Percentiles rank a stretch among this genome's conserved stretches.
Evolutionary conservation across 1,139 yeast genomes (phyloP).

Genomic region (Diutina pseudorugosa): DNA sequence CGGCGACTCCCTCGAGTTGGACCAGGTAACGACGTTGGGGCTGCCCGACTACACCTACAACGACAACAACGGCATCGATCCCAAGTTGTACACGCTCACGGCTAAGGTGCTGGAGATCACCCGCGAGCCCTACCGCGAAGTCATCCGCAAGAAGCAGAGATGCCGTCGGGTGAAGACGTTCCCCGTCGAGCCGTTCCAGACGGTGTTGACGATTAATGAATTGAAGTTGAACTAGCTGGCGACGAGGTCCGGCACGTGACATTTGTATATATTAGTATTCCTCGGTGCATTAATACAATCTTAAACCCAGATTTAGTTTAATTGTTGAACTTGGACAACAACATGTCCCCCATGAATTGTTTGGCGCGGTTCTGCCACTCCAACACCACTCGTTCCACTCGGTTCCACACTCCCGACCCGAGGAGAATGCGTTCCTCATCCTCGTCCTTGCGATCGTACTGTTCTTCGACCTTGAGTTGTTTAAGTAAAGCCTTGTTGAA

Average conservation of each 20-base stretch:
- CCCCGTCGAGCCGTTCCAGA: conserved; percentile 66
- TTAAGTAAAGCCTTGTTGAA: conserved; percentile 39
- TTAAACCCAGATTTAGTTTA: too few relatives aligned
- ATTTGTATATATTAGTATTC: not conserved
- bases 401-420: conserved; percentile 14
- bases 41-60: conserved; percentile 65
- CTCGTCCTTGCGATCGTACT: conserved; percentile 15
- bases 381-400: conserved; percentile 19
- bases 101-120: conserved; percentile 84
- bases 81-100: conserved; percentile 41
- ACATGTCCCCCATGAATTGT: conserved; percentile 16
- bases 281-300: not conserved
- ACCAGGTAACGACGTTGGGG: conserved; percentile 73
- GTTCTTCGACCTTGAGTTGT: conserved; percentile 16
- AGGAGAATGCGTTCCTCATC: conserved; percentile 16
- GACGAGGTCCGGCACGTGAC: not conserved
- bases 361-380: conserved; percentile 13
- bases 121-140: conserved; percentile 59
- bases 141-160: conserved; percentile 57
- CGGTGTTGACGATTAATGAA: conserved; percentile 72
- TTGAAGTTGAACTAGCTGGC: conserved; percentile 27
- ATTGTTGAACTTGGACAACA: conserved; percentile 5
- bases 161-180: conserved; percentile 75
- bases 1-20: conserved; percentile 66
- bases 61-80: conserved; percentile 22